phyloP scores from a whole-genome alignment of 164 flowering plant species.

The Umbilicus rupestris region DNA sequence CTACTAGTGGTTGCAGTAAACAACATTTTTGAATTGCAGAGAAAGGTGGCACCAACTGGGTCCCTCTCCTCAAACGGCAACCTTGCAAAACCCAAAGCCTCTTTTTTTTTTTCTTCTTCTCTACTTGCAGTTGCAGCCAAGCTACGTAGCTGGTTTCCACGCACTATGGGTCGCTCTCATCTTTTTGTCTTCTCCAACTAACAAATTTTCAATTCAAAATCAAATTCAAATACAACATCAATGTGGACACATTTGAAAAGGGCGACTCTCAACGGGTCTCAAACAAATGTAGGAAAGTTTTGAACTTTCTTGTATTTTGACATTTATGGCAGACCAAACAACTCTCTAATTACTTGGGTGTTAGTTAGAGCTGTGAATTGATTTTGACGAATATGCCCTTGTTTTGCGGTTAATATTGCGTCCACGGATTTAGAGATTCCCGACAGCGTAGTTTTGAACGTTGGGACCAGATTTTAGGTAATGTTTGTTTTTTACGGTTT shows the following conservation, averaged over 20 bases:
- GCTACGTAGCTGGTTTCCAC: background rate
- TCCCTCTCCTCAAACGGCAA: constrained; percentile 7
- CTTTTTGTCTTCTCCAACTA: background rate
- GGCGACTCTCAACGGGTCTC: background rate
- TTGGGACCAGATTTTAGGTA: background rate
- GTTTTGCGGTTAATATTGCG: background rate
- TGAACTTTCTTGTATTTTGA: background rate
- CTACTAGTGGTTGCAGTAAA: background rate
- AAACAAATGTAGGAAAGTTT: background rate
- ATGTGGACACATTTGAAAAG: background rate
- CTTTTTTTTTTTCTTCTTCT: background rate
- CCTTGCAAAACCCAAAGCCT: background rate
- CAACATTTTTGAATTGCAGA: too few relatives aligned
- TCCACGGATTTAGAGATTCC: background rate
- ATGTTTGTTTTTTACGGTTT: background rate
- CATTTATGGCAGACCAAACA: constrained; percentile 6
- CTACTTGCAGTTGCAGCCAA: constrained; percentile 5
- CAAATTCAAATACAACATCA: background rate
- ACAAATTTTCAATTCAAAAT: background rate
- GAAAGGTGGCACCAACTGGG: constrained; percentile 2
- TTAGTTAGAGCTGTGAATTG: too few relatives aligned
- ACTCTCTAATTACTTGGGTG: background rate
- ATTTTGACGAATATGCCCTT: background rate
- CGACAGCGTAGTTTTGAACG: background rate
- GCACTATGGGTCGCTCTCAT: background rate